Conservation (phyloP, 768 basidiomycete genomes). For the Tricholoma matsutake region DNA sequence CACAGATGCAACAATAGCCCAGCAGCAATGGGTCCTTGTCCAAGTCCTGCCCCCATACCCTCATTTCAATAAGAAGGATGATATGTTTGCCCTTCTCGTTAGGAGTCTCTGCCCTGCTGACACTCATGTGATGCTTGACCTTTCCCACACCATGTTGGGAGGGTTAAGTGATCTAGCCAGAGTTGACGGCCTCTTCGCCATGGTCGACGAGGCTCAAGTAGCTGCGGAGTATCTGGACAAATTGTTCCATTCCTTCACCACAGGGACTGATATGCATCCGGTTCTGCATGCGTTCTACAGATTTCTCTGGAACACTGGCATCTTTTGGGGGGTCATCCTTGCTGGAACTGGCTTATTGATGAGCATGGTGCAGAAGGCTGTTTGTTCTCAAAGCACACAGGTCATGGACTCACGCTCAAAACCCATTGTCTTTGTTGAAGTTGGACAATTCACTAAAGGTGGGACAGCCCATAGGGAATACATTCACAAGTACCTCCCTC, state of each 20-base stretch:
- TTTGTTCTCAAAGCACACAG: no score
- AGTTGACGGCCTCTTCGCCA: conserved; percentile 1
- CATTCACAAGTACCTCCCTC: no score
- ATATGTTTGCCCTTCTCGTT: neutral
- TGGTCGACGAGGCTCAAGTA: conserved; percentile 11
- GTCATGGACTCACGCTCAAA: no score
- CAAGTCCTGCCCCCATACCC: neutral
- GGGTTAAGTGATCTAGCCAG: neutral
- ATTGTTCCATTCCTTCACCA: conserved; percentile 10
- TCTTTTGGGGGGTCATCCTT: conserved; percentile 10
- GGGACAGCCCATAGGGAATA: no score
- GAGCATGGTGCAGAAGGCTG: neutral
- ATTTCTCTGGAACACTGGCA: conserved; percentile 1
- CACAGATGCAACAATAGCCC: conserved; percentile 4
- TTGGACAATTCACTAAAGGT: no score
- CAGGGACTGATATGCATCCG: conserved; percentile 6
- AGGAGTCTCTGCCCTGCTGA: neutral
- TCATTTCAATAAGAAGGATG: neutral
- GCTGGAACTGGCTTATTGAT: no score
- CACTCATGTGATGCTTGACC: no score
- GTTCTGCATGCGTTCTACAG: conserved; percentile 9
- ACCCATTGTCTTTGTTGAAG: no score
- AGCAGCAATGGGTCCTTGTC: conserved; percentile 8
- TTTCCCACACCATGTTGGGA: neutral
- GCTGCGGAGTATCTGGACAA: conserved; percentile 9